Evolutionary conservation across 2,329 filamentous ascomycete species (phyloP).

Genomic region (Nothopassalora personata): DNA sequence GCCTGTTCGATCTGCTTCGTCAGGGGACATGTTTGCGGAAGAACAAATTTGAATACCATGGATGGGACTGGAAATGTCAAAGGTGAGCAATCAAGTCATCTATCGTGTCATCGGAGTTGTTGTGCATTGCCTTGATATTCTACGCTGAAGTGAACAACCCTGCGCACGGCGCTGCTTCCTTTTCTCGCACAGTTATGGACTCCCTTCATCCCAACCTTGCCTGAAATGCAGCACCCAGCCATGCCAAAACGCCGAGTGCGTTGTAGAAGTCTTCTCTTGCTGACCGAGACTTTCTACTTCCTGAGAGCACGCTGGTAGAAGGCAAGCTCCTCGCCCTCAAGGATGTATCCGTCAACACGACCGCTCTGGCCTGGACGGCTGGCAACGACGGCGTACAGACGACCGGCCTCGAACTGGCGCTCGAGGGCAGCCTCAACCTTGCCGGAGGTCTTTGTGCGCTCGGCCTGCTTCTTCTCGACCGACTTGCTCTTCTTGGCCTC

Average conservation of each 20-base stretch:
- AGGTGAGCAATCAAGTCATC: background rate
- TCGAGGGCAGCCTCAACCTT: conserved; percentile 92
- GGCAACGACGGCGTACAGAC: conserved; percentile 87
- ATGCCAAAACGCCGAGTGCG: conserved; percentile 21
- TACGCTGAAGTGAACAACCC: conserved; percentile 6
- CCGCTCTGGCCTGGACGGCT: conserved; percentile 95
- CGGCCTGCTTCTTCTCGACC: conserved; percentile 94
- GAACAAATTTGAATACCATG: too few relatives aligned
- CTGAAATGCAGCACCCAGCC: conserved; percentile 19
- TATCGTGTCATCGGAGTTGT: conserved; percentile 2
- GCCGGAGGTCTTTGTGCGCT: conserved; percentile 71
- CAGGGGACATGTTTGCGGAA: too few relatives aligned
- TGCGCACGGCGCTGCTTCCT: conserved; percentile 10
- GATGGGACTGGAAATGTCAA: background rate
- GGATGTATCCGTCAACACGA: conserved; percentile 92
- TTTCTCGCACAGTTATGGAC: conserved; percentile 12
- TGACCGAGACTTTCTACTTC: conserved; percentile 67
- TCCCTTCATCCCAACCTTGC: conserved; percentile 15
- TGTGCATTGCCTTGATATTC: conserved; percentile 12
- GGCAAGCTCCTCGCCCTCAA: conserved; percentile 98
- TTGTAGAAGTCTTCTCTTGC: conserved; percentile 9
- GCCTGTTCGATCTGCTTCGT: too few relatives aligned
- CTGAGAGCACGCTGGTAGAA: conserved; percentile 99
- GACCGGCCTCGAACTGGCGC: conserved; percentile 99
- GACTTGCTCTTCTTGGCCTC: conserved; percentile 89